A percentile compares a stretch with the other conserved stretches of the same genome.
Conservation (phyloP, 1,139 yeast species). For the Wickerhamomyces sp. region DNA sequence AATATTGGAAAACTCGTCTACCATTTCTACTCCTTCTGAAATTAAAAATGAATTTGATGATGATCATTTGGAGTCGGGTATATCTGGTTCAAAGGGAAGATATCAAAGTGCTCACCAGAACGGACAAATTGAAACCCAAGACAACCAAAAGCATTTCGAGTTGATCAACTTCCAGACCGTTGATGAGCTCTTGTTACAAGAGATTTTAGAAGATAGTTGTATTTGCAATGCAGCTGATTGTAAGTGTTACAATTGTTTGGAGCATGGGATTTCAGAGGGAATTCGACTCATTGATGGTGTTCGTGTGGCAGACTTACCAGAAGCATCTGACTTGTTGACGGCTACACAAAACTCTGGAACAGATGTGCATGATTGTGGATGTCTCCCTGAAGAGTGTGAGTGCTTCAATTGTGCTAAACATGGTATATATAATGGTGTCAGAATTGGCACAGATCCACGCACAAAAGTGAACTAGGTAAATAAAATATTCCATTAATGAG, state of each 20-base stretch:
- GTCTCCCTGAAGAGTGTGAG: not conserved
- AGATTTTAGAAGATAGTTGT: conserved; percentile 19
- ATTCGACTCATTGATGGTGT: conserved; percentile 17
- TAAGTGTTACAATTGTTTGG: conserved; percentile 17
- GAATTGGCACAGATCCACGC: too few relatives aligned
- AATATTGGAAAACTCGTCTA: conserved; percentile 15
- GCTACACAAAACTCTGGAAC: too few relatives aligned
- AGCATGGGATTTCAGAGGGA: conserved; percentile 22
- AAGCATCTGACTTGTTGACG: too few relatives aligned
- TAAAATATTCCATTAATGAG: too few relatives aligned
- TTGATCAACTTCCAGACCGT: conserved; percentile 19
- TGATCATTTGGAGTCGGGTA: too few relatives aligned
- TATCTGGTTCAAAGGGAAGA: too few relatives aligned
- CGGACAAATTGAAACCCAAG: too few relatives aligned
- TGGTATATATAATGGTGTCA: conserved; percentile 14
- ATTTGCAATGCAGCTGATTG: conserved; percentile 18
- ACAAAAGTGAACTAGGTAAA: too few relatives aligned
- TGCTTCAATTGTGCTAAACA: not conserved
- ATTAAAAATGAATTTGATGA: not conserved
- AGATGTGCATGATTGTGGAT: not conserved
- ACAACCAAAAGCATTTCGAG: not conserved
- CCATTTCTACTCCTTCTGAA: conserved; percentile 11
- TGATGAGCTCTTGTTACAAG: conserved; percentile 17
- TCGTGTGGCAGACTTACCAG: conserved; percentile 3
- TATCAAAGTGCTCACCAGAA: too few relatives aligned